phyloP scores from a whole-genome alignment of 306 rosid genomes.

The Lablab purpureus region DNA sequence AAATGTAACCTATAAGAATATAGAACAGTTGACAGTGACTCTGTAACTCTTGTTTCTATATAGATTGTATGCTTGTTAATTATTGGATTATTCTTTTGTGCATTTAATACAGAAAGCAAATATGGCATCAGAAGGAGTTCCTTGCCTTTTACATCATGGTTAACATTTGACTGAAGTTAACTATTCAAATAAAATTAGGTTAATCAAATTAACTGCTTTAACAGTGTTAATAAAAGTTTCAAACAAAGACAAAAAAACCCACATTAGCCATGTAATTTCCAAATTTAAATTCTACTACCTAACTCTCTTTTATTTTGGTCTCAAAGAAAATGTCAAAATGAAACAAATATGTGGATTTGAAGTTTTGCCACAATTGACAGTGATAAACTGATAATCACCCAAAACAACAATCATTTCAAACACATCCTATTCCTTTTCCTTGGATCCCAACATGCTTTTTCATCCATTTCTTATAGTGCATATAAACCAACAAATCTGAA shows the following conservation, averaged over 20 bases:
- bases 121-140: not conserved
- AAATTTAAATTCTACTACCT: not conserved
- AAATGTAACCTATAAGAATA: constrained; percentile 28
- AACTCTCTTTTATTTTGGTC: not conserved
- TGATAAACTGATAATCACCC: constrained; percentile 23
- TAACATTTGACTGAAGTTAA: not conserved
- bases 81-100: not conserved
- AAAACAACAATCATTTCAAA: constrained; percentile 47
- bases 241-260: not conserved
- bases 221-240: not conserved
- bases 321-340: not conserved
- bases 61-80: not conserved
- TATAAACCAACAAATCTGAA: constrained; percentile 36
- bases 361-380: not conserved
- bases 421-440: constrained; percentile 36
- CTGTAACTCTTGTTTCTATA: not conserved
- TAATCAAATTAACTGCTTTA: not conserved
- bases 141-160: not conserved
- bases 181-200: not conserved
- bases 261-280: not conserved
- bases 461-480: constrained; percentile 10
- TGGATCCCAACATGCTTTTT: not conserved
- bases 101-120: constrained; percentile 22
- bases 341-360: not conserved
- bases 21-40: constrained; percentile 1